A percentile compares a stretch with the other conserved stretches of the same genome.
These are phyloP conservation scores for Termitomyces sp. DNA, from an alignment of 768 basidiomycete genomes.

Conservation along the genomic window DNA sequence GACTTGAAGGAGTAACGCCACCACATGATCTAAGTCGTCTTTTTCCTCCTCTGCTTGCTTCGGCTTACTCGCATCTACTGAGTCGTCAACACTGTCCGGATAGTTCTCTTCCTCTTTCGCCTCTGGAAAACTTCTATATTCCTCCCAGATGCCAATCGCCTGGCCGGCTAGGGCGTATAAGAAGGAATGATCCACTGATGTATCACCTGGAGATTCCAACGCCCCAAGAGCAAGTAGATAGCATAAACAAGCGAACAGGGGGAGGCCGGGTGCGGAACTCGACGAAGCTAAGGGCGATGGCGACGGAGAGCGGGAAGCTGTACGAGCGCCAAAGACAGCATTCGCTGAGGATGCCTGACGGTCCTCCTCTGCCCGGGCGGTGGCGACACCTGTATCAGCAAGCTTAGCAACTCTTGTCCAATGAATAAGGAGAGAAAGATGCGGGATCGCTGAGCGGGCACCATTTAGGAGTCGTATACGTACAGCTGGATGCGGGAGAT, in stretches of 20 bases:
- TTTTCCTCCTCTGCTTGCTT: constrained; percentile 17
- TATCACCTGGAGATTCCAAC: constrained; percentile 8
- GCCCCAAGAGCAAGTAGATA: constrained; percentile 59
- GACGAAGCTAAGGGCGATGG: not conserved
- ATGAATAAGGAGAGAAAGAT: constrained; percentile 20
- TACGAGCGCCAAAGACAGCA: constrained; percentile 7
- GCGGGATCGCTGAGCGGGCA: constrained; percentile 21
- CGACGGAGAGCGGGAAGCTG: not conserved
- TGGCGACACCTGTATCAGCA: constrained; percentile 4
- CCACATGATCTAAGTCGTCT: constrained; percentile 46
- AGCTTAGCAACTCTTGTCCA: constrained; percentile 12
- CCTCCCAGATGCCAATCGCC: constrained; percentile 33
- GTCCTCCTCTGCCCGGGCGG: constrained; percentile 4
- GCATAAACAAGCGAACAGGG: constrained; percentile 56
- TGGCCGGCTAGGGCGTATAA: constrained; percentile 33
- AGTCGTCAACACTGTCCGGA: not conserved
- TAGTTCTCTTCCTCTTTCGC: constrained; percentile 2
- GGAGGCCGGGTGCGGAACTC: constrained; percentile 18
- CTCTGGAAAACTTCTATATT: constrained; percentile 10
- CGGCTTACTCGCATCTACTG: constrained; percentile 1
- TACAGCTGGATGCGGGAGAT: constrained; percentile 25
- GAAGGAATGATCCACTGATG: constrained; percentile 19
- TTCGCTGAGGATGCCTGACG: constrained; percentile 7
- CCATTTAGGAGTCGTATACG: constrained; percentile 23
- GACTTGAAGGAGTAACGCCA: constrained; percentile 55